Base-by-base conservation (phyloP, 176 grass and related monocot species). In the Aegilops tauschii region DNA sequence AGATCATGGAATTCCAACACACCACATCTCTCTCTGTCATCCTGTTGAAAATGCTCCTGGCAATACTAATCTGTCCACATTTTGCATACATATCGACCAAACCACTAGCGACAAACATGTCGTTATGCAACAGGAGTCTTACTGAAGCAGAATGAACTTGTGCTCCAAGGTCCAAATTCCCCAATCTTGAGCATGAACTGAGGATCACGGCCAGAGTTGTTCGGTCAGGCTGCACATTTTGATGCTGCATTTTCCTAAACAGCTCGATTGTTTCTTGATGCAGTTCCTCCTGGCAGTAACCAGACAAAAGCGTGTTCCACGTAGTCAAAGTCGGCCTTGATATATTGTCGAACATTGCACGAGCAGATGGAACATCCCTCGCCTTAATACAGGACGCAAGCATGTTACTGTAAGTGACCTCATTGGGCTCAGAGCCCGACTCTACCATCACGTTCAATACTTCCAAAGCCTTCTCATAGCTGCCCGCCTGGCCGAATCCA, bases 1-100 rank as follows among this genome's bases (percentile, higher is more conserved):
- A 90, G 69, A 98, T 92, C 87, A 98, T 98, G 28, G 95, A 90
- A 91, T 98, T 95, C 95, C 95, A 98, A 77, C 89, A 89, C 35
- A 98, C 91, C 23, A 95, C 85, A 34, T 95, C 95, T 83, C 93
- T 93, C 80, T 93, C 86, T 1, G 50, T 78, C 89, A 95, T 95
- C 82, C 61, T 85, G 65, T 78, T 80, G 72, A 98, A 98, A 75
- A 98, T 80, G 25, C 34, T 87, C 83, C 72, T 91, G 59, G 93
- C 89, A 54, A 80, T 49, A 35, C 81, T 61, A 77, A 98, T 79
- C 66, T 82, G 78, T 21, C 66, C 91, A 81, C 93, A 98, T 78
- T 98, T 98, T 69, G 95, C 90, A 73, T 98, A 93, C 87, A 95
- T 88, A 87, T 98, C 91, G 25, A 95, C 88, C 65, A 98, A 80